These are phyloP conservation scores for Fusarium sp. DNA, from an alignment of 2,329 filamentous ascomycete genomes.

Conservation along the genomic window DNA sequence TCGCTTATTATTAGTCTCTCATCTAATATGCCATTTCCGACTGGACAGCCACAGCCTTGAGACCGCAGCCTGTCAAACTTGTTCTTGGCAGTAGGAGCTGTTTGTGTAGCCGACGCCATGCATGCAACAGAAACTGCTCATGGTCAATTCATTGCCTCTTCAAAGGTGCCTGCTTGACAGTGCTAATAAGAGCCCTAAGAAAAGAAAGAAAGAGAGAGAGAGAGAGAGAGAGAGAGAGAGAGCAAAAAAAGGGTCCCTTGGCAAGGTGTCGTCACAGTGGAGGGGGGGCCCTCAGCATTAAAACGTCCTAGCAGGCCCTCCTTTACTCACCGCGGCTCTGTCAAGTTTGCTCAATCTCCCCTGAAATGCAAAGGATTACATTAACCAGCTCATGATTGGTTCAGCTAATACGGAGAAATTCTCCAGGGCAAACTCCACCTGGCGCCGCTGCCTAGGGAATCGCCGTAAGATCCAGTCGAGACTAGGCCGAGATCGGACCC, in stretches of 20 bases:
- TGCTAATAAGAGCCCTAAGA: background rate
- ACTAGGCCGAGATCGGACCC: constrained; percentile 43
- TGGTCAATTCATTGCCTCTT: background rate
- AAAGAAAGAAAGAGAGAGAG: background rate
- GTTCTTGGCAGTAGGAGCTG: constrained; percentile 4
- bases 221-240: no score
- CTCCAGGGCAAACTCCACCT: constrained; percentile 21
- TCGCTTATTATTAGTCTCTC: constrained; percentile 30
- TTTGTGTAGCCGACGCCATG: constrained; percentile 1
- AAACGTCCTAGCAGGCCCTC: constrained; percentile 33
- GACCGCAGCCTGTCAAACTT: constrained; percentile 14
- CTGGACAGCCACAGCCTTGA: constrained; percentile 1
- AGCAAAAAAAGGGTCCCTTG: constrained; percentile 27
- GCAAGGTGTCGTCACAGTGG: constrained; percentile 32
- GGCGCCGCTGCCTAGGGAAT: constrained; percentile 36
- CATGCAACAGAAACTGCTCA: background rate
- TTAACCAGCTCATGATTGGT: constrained; percentile 39
- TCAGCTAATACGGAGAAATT: constrained; percentile 37
- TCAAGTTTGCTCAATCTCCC: constrained; percentile 36
- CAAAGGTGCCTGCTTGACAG: background rate
- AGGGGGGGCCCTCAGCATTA: constrained; percentile 26
- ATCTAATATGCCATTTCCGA: constrained; percentile 37
- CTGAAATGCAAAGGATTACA: constrained; percentile 45
- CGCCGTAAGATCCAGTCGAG: constrained; percentile 39
- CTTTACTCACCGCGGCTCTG: constrained; percentile 42